Evolutionary conservation across 805 yeast genomes (phyloP).

Genomic region (Wickerhamomyces sydowiorum): DNA sequence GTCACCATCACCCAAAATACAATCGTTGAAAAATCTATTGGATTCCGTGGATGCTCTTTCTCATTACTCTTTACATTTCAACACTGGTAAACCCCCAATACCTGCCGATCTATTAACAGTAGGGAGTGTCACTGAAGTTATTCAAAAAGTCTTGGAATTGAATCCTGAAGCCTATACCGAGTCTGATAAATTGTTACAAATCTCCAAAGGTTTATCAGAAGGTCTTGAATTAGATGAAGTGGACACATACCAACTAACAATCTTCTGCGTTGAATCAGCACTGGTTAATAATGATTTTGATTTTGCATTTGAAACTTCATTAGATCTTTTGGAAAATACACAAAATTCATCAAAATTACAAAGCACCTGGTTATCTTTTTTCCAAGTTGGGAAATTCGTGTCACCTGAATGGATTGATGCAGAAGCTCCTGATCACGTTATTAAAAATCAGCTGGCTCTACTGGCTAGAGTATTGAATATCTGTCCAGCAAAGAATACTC

Average conservation of each 20-base stretch:
- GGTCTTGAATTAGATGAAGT: slow-evolving; percentile 28
- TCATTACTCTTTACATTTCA: slow-evolving; percentile 24
- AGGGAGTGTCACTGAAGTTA: slow-evolving; percentile 29
- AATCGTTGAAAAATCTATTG: slow-evolving; percentile 10
- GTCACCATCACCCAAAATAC: slow-evolving; percentile 9
- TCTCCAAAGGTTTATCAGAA: slow-evolving; percentile 34
- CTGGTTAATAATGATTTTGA: slow-evolving; percentile 56
- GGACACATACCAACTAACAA: slow-evolving; percentile 21
- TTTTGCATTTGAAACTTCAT: slow-evolving; percentile 44
- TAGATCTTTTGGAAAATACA: slow-evolving; percentile 30
- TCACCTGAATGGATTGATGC: slow-evolving; percentile 40
- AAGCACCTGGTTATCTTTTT: slow-evolving; percentile 63
- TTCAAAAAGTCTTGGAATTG: slow-evolving; percentile 43
- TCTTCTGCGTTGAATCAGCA: slow-evolving; percentile 62
- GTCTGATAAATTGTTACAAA: slow-evolving; percentile 32
- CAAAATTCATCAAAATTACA: slow-evolving; percentile 12
- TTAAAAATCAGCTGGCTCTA: slow-evolving; percentile 48
- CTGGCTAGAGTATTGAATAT: slow-evolving; percentile 45
- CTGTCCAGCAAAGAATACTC: slow-evolving; percentile 51
- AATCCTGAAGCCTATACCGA: slow-evolving; percentile 47
- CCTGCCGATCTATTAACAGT: slow-evolving; percentile 32
- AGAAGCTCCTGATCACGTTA: slow-evolving; percentile 29
- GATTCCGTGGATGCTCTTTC: slow-evolving; percentile 25
- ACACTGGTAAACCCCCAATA: slow-evolving; percentile 29
- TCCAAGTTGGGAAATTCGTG: slow-evolving; percentile 62